Evolutionary conservation across 768 basidiomycete genomes (phyloP).

Genomic region (Tricholoma furcatifolium): DNA sequence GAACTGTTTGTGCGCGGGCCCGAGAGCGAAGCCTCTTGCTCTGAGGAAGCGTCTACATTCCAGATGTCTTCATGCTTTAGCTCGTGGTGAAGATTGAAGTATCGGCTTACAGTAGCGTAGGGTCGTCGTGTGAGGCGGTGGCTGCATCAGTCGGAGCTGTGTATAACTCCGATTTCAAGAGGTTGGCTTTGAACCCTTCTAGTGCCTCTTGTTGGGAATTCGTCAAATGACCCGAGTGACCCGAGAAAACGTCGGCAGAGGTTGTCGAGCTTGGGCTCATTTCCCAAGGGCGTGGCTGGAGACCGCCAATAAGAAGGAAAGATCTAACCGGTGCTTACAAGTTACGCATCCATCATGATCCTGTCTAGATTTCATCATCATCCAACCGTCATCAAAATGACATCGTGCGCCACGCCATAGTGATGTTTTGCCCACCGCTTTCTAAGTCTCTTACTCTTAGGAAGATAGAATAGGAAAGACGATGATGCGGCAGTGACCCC

Average conservation of each 20-base stretch:
- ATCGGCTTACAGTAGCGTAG: constrained; percentile 58
- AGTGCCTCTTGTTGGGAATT: constrained; percentile 47
- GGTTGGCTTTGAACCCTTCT: constrained; percentile 49
- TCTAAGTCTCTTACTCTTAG: no score
- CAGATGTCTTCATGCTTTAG: constrained; percentile 1
- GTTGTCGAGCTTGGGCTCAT: constrained; percentile 5
- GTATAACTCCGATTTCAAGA: constrained; percentile 55
- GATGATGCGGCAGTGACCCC: no score
- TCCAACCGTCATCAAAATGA: no score
- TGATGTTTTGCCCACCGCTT: no score
- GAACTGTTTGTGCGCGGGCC: constrained; percentile 71
- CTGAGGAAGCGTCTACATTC: constrained; percentile 76
- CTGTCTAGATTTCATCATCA: no score
- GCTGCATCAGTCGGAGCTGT: constrained; percentile 27
- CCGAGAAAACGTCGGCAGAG: constrained; percentile 29
- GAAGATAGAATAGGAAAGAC: no score
- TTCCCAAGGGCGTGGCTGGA: neutral
- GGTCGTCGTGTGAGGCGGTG: constrained; percentile 59
- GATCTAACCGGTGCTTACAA: no score
- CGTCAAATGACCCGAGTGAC: constrained; percentile 56
- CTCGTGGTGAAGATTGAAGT: neutral
- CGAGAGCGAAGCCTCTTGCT: constrained; percentile 67
- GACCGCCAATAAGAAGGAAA: no score
- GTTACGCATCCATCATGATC: no score
- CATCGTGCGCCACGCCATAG: no score